phyloP scores from a whole-genome alignment of 2,329 filamentous ascomycete genomes.

The Pseudomassariella vexata region DNA sequence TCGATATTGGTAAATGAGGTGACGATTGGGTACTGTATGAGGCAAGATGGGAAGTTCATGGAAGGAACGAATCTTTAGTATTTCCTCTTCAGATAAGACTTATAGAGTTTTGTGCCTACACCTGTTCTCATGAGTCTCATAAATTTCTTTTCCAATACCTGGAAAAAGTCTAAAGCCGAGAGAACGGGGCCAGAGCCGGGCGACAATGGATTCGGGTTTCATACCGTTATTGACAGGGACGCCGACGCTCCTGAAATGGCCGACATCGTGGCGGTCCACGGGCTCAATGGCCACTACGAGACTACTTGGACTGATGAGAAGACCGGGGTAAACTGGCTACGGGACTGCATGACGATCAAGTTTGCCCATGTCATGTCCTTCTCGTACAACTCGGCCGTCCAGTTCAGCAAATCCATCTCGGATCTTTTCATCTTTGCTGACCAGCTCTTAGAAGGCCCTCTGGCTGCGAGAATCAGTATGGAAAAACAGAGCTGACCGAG shows the following conservation, averaged over 20 bases:
- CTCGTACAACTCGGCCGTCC: constrained; percentile 22
- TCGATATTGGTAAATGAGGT: too few relatives aligned
- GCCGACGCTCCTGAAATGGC: background rate
- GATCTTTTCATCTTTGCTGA: constrained; percentile 15
- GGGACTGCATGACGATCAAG: constrained; percentile 18
- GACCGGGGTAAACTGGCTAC: constrained; percentile 1
- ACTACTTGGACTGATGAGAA: constrained; percentile 3
- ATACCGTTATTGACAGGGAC: too few relatives aligned
- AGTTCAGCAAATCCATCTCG: constrained; percentile 14
- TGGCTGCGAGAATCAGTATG: constrained; percentile 9
- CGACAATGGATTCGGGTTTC: too few relatives aligned
- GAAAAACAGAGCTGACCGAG: constrained; percentile 11
- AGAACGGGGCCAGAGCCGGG: too few relatives aligned
- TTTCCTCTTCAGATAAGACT: too few relatives aligned
- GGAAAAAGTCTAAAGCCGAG: too few relatives aligned
- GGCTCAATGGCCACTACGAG: constrained; percentile 4
- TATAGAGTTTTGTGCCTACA: too few relatives aligned
- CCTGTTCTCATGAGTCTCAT: too few relatives aligned
- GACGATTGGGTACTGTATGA: too few relatives aligned
- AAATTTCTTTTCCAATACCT: too few relatives aligned
- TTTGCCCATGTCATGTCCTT: constrained; percentile 17
- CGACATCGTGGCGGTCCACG: constrained; percentile 4
- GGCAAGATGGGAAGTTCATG: too few relatives aligned
- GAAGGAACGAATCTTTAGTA: too few relatives aligned
- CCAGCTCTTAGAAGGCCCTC: constrained; percentile 13